Evolutionary conservation across 345 rosid genomes (phyloP).

Genomic region (Dipteronia sinensis): DNA sequence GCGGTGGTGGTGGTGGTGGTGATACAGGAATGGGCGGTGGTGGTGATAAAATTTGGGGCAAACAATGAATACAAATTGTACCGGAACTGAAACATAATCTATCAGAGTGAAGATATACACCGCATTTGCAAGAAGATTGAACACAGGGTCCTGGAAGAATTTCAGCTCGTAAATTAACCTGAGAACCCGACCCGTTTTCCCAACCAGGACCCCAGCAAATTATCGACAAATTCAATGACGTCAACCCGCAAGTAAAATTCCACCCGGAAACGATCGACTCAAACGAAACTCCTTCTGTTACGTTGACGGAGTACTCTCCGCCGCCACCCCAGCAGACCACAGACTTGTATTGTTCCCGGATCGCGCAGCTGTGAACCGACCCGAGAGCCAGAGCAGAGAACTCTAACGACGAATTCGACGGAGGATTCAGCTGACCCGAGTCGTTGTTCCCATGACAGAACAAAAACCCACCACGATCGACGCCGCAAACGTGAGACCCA

Average conservation of each 20-base stretch:
- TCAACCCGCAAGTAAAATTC: slow-evolving; percentile 72
- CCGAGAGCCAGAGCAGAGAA: slow-evolving; percentile 67
- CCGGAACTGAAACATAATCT: slow-evolving; percentile 58
- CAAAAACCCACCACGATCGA: slow-evolving; percentile 51
- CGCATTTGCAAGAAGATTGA: slow-evolving; percentile 45
- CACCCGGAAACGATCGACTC: slow-evolving; percentile 71
- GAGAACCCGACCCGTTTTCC: slow-evolving; percentile 25
- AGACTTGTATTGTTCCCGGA: slow-evolving; percentile 33
- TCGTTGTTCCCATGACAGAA: slow-evolving; percentile 60
- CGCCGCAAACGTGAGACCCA: slow-evolving; percentile 73
- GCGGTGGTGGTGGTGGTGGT: slow-evolving; percentile 16
- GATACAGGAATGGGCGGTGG: neutral
- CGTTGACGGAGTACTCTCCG: slow-evolving; percentile 37
- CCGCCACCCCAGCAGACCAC: slow-evolving; percentile 86
- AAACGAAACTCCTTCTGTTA: slow-evolving; percentile 36
- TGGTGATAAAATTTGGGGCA: neutral
- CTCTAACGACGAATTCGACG: slow-evolving; percentile 30
- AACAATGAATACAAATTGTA: slow-evolving; percentile 52
- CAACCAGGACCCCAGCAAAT: slow-evolving; percentile 83
- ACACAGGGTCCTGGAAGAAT: slow-evolving; percentile 85
- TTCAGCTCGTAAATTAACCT: slow-evolving; percentile 29
- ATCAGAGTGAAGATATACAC: slow-evolving; percentile 44
- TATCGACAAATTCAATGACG: slow-evolving; percentile 41
- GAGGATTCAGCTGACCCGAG: slow-evolving; percentile 59
- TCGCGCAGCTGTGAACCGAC: slow-evolving; percentile 63